phyloP scores from a whole-genome alignment of 495 filamentous ascomycete species.

The Neurospora cerealis region DNA sequence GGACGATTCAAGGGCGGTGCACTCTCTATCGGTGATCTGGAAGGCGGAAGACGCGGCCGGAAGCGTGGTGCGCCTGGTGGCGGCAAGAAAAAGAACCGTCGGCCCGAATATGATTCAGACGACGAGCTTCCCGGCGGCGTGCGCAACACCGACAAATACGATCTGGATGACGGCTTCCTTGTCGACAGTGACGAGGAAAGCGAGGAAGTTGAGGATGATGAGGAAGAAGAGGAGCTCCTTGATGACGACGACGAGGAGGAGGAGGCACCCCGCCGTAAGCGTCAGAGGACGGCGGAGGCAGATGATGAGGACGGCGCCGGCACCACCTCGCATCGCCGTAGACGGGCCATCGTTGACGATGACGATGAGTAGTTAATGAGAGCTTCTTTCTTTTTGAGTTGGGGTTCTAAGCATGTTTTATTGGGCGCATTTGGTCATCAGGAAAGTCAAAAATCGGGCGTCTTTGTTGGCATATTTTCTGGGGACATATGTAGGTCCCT shows the following conservation, averaged over 20 bases:
- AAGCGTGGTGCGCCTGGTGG: conserved; percentile 36
- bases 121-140: conserved; percentile 48
- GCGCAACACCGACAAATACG: conserved; percentile 70
- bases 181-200: conserved; percentile 66
- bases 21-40: conserved; percentile 63
- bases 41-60: conserved; percentile 44
- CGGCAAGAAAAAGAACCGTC: conserved; percentile 32
- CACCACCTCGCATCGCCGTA: conserved; percentile 24
- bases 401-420: not conserved
- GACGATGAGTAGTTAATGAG: conserved; percentile 32
- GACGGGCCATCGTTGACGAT: conserved; percentile 39
- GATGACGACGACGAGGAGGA: conserved; percentile 41
- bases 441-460: not conserved
- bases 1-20: conserved; percentile 43
- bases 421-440: conserved; percentile 1
- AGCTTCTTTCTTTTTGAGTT: not conserved
- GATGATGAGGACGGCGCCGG: conserved; percentile 33
- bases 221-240: conserved; percentile 41
- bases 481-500: not conserved
- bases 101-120: conserved; percentile 51
- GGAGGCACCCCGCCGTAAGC: conserved; percentile 37
- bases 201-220: conserved; percentile 51
- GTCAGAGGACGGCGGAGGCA: conserved; percentile 33
- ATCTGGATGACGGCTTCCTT: conserved; percentile 69
- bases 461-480: not conserved